Conservation (phyloP, 805 yeast species). For the Myxozyma sirexii region DNA sequence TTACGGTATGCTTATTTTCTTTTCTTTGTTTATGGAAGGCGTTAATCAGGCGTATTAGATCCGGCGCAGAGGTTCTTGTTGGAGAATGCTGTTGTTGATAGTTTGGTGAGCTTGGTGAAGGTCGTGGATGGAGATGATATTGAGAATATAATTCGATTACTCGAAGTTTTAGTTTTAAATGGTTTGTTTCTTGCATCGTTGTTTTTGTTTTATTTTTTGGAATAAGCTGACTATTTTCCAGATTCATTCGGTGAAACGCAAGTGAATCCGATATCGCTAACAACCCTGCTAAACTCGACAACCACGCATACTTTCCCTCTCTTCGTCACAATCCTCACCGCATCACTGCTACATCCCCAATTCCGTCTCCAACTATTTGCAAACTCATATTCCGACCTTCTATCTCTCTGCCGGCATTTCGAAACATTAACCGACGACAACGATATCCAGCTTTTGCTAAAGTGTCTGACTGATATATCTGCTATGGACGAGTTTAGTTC, state of each 20-base stretch:
- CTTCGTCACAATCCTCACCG: too few relatives aligned
- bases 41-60: neutral
- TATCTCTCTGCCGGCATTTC: slow-evolving; percentile 8
- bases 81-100: neutral
- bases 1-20: neutral
- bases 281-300: too few relatives aligned
- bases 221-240: neutral
- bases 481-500: too few relatives aligned
- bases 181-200: neutral
- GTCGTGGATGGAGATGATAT: neutral
- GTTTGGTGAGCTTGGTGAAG: neutral
- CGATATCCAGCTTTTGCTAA: too few relatives aligned
- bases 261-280: neutral
- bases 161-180: slow-evolving; percentile 7
- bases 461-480: too few relatives aligned
- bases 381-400: too few relatives aligned
- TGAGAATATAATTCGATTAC: neutral
- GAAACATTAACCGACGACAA: too few relatives aligned
- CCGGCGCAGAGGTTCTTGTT: slow-evolving; percentile 7
- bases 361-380: too few relatives aligned
- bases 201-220: neutral
- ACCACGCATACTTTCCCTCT: too few relatives aligned
- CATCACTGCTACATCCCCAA: too few relatives aligned
- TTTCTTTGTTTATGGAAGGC: too few relatives aligned
- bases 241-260: slow-evolving; percentile 1